Evolutionary conservation across 169 alveolate species (phyloP), one percentile per base, ranked within the genome.

Genomic region (Amoebophrya sp.): DNA sequence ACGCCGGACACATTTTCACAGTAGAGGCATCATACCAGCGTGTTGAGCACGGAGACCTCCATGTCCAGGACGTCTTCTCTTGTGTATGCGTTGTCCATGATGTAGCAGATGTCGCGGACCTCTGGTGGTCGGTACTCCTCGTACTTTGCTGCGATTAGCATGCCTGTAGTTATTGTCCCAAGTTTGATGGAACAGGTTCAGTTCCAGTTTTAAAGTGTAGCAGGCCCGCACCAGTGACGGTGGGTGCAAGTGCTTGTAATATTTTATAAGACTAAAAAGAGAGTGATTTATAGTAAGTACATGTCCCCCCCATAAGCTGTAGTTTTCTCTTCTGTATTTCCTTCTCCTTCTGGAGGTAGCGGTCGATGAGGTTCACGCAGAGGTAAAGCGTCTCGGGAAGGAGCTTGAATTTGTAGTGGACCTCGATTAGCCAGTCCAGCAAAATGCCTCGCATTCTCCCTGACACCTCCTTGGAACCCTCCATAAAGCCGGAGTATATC

Each of bases 261-360:
- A 42, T 42, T 42, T 42, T 42, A 42, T 42, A 42, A 42, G 13
- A 42, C 48, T 58, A n/a, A 16, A 1, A 58, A n/a, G 34, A 58
- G 26, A 29, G 2, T 58, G 34, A 58, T 16, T 10, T 45, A 45
- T 10, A 15, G 67, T 15, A 10, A 15, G 67, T 58, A 58, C 90
- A 88, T 34, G 90, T 88, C 41, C 45, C 90, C 29, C 90, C 90
- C 34, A 88, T 58, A 0, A 88, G 90, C 69, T 88, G 90, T 70
- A 88, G 41, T 41, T 70, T 7, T n/a, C 70, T 88, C 5, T 58
- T 45, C 26, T 69, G 90, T 10, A 88, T 45, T 0, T n/a, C 31
- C 20, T 34, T 34, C n/a, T 58, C 45, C 29, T 41, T 34, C 90
- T 88, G 78, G 42, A 88, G 70, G 31, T 42, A 88, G 10, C 90